Base-by-base conservation (phyloP, 2,329 filamentous ascomycete species). In the Penicillium sp. region DNA sequence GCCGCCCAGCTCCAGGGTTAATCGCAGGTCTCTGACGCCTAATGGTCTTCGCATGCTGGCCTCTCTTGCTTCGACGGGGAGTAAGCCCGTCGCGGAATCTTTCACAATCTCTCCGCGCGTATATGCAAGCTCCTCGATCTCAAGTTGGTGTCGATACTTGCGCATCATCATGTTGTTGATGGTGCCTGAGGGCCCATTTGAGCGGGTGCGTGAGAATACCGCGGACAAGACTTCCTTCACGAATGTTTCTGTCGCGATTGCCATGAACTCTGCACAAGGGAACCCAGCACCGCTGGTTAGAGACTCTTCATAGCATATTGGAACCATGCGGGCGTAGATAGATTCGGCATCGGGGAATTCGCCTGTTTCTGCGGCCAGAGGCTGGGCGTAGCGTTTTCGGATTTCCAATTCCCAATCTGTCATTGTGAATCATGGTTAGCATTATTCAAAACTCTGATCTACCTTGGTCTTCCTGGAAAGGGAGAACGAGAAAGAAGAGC, bases 21-120 rank as follows among this genome's bases (percentile, higher is more conserved):
- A 74, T 31, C 87, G 80, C 40, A 96, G 70, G 66, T 96, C 92
- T 14, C 84, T 82, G 72, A 92, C 86, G 12, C 84, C 84, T 1
- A 96, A 71, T 0, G 88, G 82, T 5, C 83, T 80, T 33, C 89
- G 78, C 59, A 86, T 82, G 47, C 81, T 81, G 13, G 87, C 84
- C 45, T 86, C 85, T 64, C 87, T 89, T 3, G 87, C 82, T 69
- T 96, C 90, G 30, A 90, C 75, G 0, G 91, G 92, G 5, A 96
- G 72, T 25, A 95, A 71, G 1, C 90, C 90, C 40, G 81, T 85
- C 16, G 72, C 69, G 52, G 87, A 85, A 50, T 90, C 88, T 57
- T 88, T 80, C 14, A 80, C 75, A 1, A 95, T 68, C 59, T 91
- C 87, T 4, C 90, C 89, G n/a, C 82, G 78, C 34, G 83, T 79